These are phyloP conservation scores for Pythium grandisporangium DNA, from an alignment of 352 stramenopile species.

Conservation along the genomic window DNA sequence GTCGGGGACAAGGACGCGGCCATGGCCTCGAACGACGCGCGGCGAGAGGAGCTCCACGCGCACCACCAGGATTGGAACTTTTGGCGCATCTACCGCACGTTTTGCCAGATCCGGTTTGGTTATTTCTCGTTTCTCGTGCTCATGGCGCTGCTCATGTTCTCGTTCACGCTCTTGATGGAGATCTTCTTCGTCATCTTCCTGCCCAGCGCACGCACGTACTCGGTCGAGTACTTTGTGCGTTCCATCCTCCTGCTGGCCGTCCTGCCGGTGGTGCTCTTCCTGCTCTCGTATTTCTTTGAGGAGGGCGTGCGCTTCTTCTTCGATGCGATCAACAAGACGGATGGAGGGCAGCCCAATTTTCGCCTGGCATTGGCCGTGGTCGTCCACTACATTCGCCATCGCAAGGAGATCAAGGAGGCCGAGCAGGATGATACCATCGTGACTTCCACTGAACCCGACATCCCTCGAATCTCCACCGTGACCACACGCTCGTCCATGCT, in stretches of 20 bases:
- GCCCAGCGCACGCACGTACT: conserved; percentile 53
- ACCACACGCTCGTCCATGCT: conserved; percentile 16
- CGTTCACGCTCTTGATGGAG: conserved; percentile 78
- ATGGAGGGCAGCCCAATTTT: conserved; percentile 69
- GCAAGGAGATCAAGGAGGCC: conserved; percentile 37
- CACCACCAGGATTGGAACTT: conserved; percentile 27
- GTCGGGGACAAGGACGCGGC: conserved; percentile 10
- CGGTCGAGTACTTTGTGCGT: conserved; percentile 52
- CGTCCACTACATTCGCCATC: conserved; percentile 71
- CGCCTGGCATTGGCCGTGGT: conserved; percentile 65
- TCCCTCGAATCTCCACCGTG: not conserved
- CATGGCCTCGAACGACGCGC: conserved; percentile 37
- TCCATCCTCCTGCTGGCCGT: conserved; percentile 43
- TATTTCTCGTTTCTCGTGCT: conserved; percentile 78
- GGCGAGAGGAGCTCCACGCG: conserved; percentile 42
- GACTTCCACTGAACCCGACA: not conserved
- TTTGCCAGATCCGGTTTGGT: conserved; percentile 69
- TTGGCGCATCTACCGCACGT: conserved; percentile 63
- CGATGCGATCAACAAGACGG: conserved; percentile 62
- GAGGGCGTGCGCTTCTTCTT: conserved; percentile 55
- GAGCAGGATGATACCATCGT: not conserved
- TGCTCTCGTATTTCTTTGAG: conserved; percentile 79
- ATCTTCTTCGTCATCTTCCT: conserved; percentile 83
- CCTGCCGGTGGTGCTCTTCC: conserved; percentile 56
- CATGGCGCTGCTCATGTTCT: conserved; percentile 81